phyloP scores from a whole-genome alignment of 2,329 filamentous ascomycete genomes.

The Fusarium miscanthi region DNA sequence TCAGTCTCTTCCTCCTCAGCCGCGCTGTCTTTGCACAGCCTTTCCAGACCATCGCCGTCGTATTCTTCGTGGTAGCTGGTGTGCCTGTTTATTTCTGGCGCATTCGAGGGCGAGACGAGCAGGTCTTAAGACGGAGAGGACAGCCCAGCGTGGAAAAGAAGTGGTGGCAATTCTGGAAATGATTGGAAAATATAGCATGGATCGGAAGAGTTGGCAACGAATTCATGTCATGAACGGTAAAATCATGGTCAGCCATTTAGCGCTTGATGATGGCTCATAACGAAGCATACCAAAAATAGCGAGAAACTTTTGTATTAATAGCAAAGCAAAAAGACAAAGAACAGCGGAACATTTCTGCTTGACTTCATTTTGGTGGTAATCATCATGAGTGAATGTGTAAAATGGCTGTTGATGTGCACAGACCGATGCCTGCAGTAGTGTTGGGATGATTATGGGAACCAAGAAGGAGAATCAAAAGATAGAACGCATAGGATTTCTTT shows the following conservation, averaged over 20 bases:
- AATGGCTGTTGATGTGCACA: neutral
- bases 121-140: constrained; percentile 54
- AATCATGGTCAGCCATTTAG: constrained; percentile 1
- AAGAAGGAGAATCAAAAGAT: neutral
- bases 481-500: neutral
- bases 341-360: neutral
- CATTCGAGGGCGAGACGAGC: constrained; percentile 72
- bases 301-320: constrained; percentile 14
- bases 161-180: constrained; percentile 72
- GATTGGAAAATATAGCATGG: neutral
- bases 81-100: constrained; percentile 91
- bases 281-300: constrained; percentile 18
- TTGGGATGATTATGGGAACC: neutral
- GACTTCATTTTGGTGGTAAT: neutral
- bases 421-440: neutral
- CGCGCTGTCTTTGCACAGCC: constrained; percentile 92
- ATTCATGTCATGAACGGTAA: constrained; percentile 11
- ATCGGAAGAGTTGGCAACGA: neutral
- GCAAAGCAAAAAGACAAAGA: constrained; percentile 18
- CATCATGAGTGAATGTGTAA: neutral
- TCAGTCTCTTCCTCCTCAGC: constrained; percentile 90
- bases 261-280: constrained; percentile 18
- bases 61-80: constrained; percentile 85
- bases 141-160: constrained; percentile 49
- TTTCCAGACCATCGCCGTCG: constrained; percentile 86